Percentiles rank a stretch among this genome's conserved stretches.
Evolutionary conservation across 176 grass and related monocot species (phyloP).

Genomic region (Zea mays): DNA sequence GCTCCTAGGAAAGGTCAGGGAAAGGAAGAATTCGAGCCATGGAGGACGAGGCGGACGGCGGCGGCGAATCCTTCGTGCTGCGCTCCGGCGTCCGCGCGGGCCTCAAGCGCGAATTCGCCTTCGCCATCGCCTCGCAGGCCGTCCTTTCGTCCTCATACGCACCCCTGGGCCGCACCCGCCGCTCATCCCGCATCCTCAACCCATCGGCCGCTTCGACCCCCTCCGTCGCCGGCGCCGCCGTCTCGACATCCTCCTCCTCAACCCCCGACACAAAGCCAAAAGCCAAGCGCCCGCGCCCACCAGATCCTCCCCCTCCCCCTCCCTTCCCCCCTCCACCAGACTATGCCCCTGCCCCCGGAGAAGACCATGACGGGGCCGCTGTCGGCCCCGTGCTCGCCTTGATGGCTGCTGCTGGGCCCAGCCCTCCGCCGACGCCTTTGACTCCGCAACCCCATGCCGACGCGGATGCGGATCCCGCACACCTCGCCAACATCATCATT

Average conservation of each 20-base stretch:
- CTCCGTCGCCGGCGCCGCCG: conserved; percentile 6
- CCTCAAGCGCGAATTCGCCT: conserved; percentile 91
- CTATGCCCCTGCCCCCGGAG: background rate
- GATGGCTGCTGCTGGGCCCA: background rate
- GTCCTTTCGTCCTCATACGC: conserved; percentile 38
- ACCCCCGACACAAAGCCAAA: conserved; percentile 3
- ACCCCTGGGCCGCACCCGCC: conserved; percentile 74
- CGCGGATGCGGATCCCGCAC: background rate
- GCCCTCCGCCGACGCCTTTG: background rate
- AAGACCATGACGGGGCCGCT: background rate
- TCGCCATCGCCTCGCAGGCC: conserved; percentile 79
- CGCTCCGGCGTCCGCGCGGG: conserved; percentile 86
- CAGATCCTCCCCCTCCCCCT: background rate
- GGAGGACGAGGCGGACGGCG: background rate
- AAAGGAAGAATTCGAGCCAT: conserved; percentile 6
- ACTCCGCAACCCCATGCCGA: background rate
- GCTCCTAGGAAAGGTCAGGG: background rate
- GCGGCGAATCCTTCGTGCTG: conserved; percentile 61
- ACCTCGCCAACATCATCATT: conserved; percentile 4
- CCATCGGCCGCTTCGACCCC: background rate
- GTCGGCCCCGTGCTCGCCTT: conserved; percentile 24
- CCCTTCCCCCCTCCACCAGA: background rate
- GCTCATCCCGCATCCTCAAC: conserved; percentile 33
- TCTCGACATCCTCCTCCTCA: background rate
- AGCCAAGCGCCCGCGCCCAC: conserved; percentile 38